phyloP scores from a whole-genome alignment of 129 eudicot species.

The Dittrichia graveolens region DNA sequence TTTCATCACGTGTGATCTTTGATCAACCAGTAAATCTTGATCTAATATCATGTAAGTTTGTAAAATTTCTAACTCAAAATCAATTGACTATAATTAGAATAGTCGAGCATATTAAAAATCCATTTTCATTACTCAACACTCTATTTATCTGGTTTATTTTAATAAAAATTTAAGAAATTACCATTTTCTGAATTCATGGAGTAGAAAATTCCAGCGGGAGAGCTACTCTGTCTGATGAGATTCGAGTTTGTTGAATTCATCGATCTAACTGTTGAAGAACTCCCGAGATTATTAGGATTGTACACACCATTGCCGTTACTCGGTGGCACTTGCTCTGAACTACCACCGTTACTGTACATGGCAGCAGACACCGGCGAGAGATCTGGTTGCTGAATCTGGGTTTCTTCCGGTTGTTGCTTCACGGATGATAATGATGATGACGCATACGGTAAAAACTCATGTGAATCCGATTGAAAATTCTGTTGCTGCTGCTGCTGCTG shows the following conservation, averaged over 20 bases:
- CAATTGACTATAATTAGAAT: too few relatives aligned
- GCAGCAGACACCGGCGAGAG: not conserved
- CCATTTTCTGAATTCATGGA: slow-evolving; percentile 53
- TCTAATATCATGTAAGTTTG: too few relatives aligned
- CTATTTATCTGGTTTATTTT: too few relatives aligned
- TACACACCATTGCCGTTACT: slow-evolving; percentile 7
- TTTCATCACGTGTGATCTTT: too few relatives aligned
- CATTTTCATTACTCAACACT: too few relatives aligned
- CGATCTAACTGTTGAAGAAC: slow-evolving; percentile 30
- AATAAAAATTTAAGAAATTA: slow-evolving; percentile 17
- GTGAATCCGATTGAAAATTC: slow-evolving; percentile 11
- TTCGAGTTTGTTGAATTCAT: slow-evolving; percentile 39
- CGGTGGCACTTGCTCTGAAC: slow-evolving; percentile 1
- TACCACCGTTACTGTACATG: slow-evolving; percentile 5
- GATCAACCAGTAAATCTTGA: too few relatives aligned
- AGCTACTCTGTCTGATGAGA: slow-evolving; percentile 86
- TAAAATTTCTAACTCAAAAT: too few relatives aligned
- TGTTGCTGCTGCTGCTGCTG: slow-evolving; percentile 16
- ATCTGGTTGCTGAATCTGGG: slow-evolving; percentile 6
- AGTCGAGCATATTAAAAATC: too few relatives aligned
- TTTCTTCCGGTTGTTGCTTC: slow-evolving; percentile 33
- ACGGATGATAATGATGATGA: slow-evolving; percentile 5
- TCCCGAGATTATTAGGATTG: not conserved
- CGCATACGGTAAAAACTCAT: slow-evolving; percentile 3
- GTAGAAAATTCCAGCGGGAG: slow-evolving; percentile 88